These are phyloP conservation scores for Alternaria triticimaculans DNA, from an alignment of 2,329 filamentous ascomycete species.

Conservation along the genomic window DNA sequence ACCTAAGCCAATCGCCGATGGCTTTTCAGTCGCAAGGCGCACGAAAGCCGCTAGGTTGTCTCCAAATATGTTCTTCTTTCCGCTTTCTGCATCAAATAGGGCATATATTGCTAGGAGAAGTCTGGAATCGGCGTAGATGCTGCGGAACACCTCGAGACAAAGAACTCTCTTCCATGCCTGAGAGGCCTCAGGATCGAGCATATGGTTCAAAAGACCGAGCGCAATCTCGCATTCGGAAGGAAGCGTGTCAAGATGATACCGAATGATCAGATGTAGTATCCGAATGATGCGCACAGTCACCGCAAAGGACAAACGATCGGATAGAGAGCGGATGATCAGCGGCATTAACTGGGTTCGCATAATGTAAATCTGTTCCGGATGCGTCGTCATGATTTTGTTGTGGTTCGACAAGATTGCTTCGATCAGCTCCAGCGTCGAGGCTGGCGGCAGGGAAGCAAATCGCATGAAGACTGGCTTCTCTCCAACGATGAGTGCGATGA, in stretches of 20 bases:
- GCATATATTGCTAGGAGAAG: slow-evolving; percentile 81
- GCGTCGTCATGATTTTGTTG: slow-evolving; percentile 75
- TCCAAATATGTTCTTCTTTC: slow-evolving; percentile 77
- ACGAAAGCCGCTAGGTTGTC: slow-evolving; percentile 88
- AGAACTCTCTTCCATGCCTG: slow-evolving; percentile 85
- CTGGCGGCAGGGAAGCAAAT: slow-evolving; percentile 77
- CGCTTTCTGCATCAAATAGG: slow-evolving; percentile 76
- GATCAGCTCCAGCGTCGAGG: slow-evolving; percentile 88
- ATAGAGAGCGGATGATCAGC: slow-evolving; percentile 77
- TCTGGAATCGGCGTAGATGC: slow-evolving; percentile 80
- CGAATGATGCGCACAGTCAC: slow-evolving; percentile 82
- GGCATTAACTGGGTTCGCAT: slow-evolving; percentile 81
- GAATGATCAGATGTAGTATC: slow-evolving; percentile 81
- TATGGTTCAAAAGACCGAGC: slow-evolving; percentile 79
- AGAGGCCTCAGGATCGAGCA: slow-evolving; percentile 83
- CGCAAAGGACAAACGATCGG: slow-evolving; percentile 79
- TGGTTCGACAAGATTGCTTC: slow-evolving; percentile 90
- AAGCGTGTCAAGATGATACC: slow-evolving; percentile 77
- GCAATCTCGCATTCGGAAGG: slow-evolving; percentile 82
- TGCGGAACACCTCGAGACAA: slow-evolving; percentile 89
- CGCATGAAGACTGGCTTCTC: slow-evolving; percentile 82
- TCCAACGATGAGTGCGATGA: slow-evolving; percentile 86
- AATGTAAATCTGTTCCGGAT: slow-evolving; percentile 81
- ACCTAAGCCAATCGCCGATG: slow-evolving; percentile 83
- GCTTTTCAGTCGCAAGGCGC: slow-evolving; percentile 90